These are phyloP conservation scores for Pseudogymnoascus sp. DNA, from an alignment of 2,329 filamentous ascomycete species.

Conservation along the genomic window DNA sequence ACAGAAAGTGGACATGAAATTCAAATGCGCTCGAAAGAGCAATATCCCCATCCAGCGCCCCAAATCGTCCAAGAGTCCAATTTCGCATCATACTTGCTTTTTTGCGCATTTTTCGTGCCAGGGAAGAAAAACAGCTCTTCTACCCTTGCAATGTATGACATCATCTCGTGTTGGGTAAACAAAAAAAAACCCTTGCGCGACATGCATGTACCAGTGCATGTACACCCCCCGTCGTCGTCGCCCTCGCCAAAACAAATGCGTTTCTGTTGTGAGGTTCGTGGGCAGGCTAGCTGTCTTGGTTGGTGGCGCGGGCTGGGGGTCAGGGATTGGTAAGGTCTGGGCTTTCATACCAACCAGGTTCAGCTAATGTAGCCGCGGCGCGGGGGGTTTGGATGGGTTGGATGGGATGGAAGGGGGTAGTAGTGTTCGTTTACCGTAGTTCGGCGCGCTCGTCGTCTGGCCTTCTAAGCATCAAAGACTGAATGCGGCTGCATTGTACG, in stretches of 20 bases:
- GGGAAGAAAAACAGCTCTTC: neutral
- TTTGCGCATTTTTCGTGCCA: neutral
- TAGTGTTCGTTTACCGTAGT: neutral
- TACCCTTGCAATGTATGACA: neutral
- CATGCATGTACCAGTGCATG: neutral
- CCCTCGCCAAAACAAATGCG: neutral
- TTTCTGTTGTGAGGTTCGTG: neutral
- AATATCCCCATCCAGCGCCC: neutral
- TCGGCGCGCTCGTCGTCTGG: neutral
- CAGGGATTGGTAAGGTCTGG: neutral
- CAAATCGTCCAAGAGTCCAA: neutral
- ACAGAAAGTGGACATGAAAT: neutral
- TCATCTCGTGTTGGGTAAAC: slow-evolving; percentile 1
- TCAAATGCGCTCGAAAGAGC: neutral
- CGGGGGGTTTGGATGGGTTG: neutral
- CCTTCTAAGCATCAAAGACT: neutral
- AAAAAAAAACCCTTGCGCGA: neutral
- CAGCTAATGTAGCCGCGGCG: neutral
- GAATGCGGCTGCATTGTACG: neutral
- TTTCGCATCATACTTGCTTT: neutral
- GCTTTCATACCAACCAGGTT: neutral
- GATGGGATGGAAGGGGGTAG: neutral
- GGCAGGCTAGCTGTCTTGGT: neutral
- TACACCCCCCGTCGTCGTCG: neutral
- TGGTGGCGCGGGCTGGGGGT: neutral